These are phyloP conservation scores for Oldenlandia corymbosa DNA, from an alignment of 257 asterid species.

Conservation along the genomic window DNA sequence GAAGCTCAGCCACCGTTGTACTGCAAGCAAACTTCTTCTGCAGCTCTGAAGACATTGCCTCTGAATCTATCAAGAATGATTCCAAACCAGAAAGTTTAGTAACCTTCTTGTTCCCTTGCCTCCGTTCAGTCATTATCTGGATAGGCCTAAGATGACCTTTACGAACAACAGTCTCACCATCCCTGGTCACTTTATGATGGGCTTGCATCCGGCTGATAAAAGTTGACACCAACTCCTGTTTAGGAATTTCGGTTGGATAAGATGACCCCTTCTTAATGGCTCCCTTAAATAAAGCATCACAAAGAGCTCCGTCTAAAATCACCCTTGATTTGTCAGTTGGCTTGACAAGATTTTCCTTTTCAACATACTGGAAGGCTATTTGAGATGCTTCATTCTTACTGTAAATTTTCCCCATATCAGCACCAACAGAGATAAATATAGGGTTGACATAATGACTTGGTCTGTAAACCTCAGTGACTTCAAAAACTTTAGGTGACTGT, in stretches of 20 bases:
- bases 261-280: constrained; percentile 78
- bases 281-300: constrained; percentile 92
- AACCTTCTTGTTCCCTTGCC: constrained; percentile 92
- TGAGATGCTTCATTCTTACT: constrained; percentile 74
- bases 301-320: constrained; percentile 63
- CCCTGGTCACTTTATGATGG: constrained; percentile 67
- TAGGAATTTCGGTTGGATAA: constrained; percentile 89
- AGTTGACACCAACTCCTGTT: constrained; percentile 67
- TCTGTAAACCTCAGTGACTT: constrained; percentile 72
- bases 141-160: constrained; percentile 81
- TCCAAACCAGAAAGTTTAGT: constrained; percentile 94
- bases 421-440: constrained; percentile 65
- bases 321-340: constrained; percentile 57
- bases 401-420: constrained; percentile 52
- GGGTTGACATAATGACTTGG: constrained; percentile 84
- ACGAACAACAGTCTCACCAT: constrained; percentile 54
- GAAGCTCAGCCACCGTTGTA: constrained; percentile 85
- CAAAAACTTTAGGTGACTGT: constrained; percentile 43
- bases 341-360: constrained; percentile 79
- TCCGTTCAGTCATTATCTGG: constrained; percentile 85
- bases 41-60: constrained; percentile 88
- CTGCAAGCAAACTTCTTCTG: constrained; percentile 98
- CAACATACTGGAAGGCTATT: constrained; percentile 71
- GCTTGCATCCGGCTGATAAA: constrained; percentile 89
- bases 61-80: constrained; percentile 71